A percentile compares a stretch with the other conserved stretches of the same genome.
phyloP scores from a whole-genome alignment of 2,329 filamentous ascomycete genomes.

The Ophiocordyceps camponoti-leonardi region DNA sequence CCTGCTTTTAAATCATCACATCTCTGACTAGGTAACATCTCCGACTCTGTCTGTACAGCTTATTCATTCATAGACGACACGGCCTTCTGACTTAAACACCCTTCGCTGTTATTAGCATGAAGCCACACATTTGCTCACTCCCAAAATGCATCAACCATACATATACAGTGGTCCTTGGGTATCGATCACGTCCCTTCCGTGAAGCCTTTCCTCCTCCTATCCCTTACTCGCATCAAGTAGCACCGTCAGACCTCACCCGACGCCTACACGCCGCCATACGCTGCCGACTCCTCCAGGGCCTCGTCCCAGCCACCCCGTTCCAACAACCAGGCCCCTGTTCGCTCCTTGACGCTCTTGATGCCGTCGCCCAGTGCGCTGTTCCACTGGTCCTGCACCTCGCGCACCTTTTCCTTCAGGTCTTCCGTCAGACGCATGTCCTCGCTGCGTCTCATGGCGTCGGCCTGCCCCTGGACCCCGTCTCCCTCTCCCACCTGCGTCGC shows the following conservation, averaged over 20 bases:
- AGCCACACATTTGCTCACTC: no score
- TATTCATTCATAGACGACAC: no score
- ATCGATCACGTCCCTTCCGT: neutral
- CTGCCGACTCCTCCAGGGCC: slow-evolving; percentile 39
- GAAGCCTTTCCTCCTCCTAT: neutral
- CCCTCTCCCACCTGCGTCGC: slow-evolving; percentile 41
- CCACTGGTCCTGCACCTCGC: slow-evolving; percentile 85
- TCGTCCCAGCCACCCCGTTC: slow-evolving; percentile 83
- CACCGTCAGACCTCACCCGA: no score
- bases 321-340: slow-evolving; percentile 57
- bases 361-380: slow-evolving; percentile 65
- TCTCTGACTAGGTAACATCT: no score
- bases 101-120: no score
- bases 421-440: slow-evolving; percentile 60
- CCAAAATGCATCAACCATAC: no score
- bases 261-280: slow-evolving; percentile 24
- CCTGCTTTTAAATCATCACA: no score
- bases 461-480: slow-evolving; percentile 18
- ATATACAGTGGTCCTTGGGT: neutral
- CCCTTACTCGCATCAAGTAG: neutral
- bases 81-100: no score
- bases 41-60: no score
- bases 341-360: slow-evolving; percentile 54
- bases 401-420: slow-evolving; percentile 86
- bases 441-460: slow-evolving; percentile 39